Evolutionary conservation across 2,329 filamentous ascomycete genomes (phyloP).

Genomic region (Mariannaea sp.): DNA sequence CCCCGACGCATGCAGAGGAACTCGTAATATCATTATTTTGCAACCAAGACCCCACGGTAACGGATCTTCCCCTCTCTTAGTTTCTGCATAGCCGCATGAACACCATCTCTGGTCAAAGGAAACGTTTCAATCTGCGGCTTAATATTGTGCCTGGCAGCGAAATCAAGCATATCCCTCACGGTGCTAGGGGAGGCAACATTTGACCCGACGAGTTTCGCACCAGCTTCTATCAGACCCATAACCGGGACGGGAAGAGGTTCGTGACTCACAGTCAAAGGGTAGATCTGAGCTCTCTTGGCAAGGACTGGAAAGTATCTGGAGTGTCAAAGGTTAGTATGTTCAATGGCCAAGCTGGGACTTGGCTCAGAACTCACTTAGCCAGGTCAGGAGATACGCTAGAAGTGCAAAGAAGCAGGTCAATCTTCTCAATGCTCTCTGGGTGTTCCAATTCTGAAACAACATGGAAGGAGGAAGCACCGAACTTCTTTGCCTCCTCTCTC

Average conservation of each 20-base stretch:
- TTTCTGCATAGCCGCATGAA: constrained; percentile 42
- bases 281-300: constrained; percentile 11
- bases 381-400: constrained; percentile 26
- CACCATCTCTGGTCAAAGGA: constrained; percentile 39
- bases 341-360: neutral
- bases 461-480: constrained; percentile 34
- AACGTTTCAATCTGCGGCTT: constrained; percentile 38
- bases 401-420: constrained; percentile 23
- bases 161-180: constrained; percentile 34
- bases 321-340: neutral
- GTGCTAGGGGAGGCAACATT: constrained; percentile 19
- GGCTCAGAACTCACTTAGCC: constrained; percentile 3
- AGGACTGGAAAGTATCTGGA: constrained; percentile 20
- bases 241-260: too few relatives aligned
- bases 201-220: constrained; percentile 18
- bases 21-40: too few relatives aligned
- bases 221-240: constrained; percentile 22
- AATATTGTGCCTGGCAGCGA: constrained; percentile 37
- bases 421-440: constrained; percentile 9
- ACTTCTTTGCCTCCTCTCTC: constrained; percentile 31
- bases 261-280: constrained; percentile 18
- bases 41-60: constrained; percentile 38
- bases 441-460: constrained; percentile 23
- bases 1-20: too few relatives aligned
- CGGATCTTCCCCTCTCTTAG: constrained; percentile 42